Conservation (phyloP, 2,329 filamentous ascomycete genomes). For the Penicillium sumatraense region DNA sequence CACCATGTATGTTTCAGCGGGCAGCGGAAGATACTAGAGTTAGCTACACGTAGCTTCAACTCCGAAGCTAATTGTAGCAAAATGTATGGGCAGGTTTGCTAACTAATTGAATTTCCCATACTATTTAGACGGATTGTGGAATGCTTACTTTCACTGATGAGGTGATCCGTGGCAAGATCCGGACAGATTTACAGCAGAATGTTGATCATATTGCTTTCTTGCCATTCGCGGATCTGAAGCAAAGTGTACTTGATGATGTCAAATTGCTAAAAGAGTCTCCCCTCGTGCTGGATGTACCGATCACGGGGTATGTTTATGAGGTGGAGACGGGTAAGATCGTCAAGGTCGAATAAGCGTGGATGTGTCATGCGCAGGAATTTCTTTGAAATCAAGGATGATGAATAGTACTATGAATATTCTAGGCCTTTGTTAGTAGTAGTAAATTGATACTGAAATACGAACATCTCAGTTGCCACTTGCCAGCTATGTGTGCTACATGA, state of each 20-base stretch:
- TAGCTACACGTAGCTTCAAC: too few relatives aligned
- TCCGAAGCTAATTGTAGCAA: too few relatives aligned
- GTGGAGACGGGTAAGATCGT: slow-evolving; percentile 71
- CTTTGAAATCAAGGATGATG: neutral
- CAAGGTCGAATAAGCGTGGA: slow-evolving; percentile 40
- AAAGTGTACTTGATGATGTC: slow-evolving; percentile 60
- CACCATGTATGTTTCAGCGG: slow-evolving; percentile 30
- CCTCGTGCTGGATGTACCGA: slow-evolving; percentile 63
- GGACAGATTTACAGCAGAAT: slow-evolving; percentile 54
- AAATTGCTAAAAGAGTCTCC: slow-evolving; percentile 57
- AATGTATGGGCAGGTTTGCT: too few relatives aligned
- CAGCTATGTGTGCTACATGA: too few relatives aligned
- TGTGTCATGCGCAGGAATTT: neutral
- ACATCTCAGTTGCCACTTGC: too few relatives aligned
- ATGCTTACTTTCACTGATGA: slow-evolving; percentile 70
- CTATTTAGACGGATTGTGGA: slow-evolving; percentile 68
- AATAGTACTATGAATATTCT: neutral
- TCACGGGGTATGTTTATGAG: slow-evolving; percentile 79
- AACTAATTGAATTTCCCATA: neutral
- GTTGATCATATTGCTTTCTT: slow-evolving; percentile 63
- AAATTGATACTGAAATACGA: neutral
- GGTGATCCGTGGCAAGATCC: slow-evolving; percentile 65
- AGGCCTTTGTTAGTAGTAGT: neutral
- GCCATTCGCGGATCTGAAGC: slow-evolving; percentile 66
- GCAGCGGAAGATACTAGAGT: neutral